These are phyloP conservation scores for Paracoccidioides brasiliensis DNA, from an alignment of 2,329 filamentous ascomycete genomes.

Conservation along the genomic window DNA sequence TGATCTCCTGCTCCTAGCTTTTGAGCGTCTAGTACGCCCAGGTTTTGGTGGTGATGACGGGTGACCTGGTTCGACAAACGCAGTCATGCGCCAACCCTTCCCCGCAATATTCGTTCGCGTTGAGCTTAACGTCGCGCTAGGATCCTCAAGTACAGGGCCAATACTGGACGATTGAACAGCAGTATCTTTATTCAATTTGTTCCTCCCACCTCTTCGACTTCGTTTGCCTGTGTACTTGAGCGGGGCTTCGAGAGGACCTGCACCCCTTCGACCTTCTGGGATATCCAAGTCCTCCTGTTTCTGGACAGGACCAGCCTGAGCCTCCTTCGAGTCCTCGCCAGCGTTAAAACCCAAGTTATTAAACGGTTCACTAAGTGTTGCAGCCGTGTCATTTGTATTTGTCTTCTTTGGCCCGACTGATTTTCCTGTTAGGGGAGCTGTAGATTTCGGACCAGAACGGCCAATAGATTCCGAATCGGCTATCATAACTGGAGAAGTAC, in stretches of 20 bases:
- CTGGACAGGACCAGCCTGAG: slow-evolving; percentile 8
- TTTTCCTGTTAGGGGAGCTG: slow-evolving; percentile 8
- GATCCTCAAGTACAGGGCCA: slow-evolving; percentile 23
- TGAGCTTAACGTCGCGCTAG: slow-evolving; percentile 14
- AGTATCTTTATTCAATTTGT: slow-evolving; percentile 34
- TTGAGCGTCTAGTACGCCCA: slow-evolving; percentile 31
- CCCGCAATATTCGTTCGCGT: slow-evolving; percentile 31
- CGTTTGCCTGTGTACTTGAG: slow-evolving; percentile 21
- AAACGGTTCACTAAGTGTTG: slow-evolving; percentile 35
- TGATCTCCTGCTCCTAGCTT: slow-evolving; percentile 30
- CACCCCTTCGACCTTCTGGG: slow-evolving; percentile 13
- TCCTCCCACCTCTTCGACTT: slow-evolving; percentile 35
- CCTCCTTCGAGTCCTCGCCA: slow-evolving; percentile 10
- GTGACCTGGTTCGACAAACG: slow-evolving; percentile 45
- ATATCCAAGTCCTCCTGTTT: slow-evolving; percentile 10
- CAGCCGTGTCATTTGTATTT: slow-evolving; percentile 15
- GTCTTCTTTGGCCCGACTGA: background rate
- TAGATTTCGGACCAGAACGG: slow-evolving; percentile 7
- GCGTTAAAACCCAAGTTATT: slow-evolving; percentile 24
- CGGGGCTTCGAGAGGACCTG: slow-evolving; percentile 15
- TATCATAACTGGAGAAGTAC: slow-evolving; percentile 20
- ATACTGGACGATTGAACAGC: slow-evolving; percentile 26
- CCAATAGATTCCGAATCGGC: slow-evolving; percentile 16
- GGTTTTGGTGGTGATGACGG: slow-evolving; percentile 13
- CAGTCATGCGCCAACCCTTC: slow-evolving; percentile 56